Percentiles rank a stretch among this genome's conserved stretches.
phyloP scores from a whole-genome alignment of 768 basidiomycete species.

The Amanita rubescens region DNA sequence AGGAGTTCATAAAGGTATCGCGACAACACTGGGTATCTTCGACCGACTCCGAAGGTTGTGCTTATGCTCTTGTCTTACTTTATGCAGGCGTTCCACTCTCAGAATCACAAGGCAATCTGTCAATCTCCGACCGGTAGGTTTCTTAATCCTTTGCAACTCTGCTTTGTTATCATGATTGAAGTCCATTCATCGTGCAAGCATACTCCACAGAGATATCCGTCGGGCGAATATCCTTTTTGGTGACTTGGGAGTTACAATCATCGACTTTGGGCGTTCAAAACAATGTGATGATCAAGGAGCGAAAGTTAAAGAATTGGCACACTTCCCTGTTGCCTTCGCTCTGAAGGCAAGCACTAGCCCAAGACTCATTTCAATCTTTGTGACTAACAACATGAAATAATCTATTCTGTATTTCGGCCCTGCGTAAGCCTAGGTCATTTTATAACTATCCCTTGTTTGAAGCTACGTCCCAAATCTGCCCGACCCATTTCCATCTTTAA shows the following conservation, averaged over 20 bases:
- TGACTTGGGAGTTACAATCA: constrained; percentile 14
- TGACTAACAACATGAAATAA: too few relatives aligned
- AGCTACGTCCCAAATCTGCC: too few relatives aligned
- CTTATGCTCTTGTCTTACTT: constrained; percentile 11
- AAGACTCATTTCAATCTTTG: too few relatives aligned
- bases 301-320: constrained; percentile 11
- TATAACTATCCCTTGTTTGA: too few relatives aligned
- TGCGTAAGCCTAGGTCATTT: too few relatives aligned
- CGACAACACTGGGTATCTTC: constrained; percentile 11
- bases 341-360: constrained; percentile 4
- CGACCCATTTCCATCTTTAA: background rate
- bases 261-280: constrained; percentile 13
- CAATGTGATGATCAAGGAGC: constrained; percentile 13
- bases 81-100: constrained; percentile 9
- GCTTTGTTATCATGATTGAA: constrained; percentile 11
- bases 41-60: constrained; percentile 13
- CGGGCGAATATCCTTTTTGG: constrained; percentile 12
- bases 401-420: too few relatives aligned
- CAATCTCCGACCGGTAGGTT: constrained; percentile 11
- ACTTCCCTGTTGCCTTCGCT: constrained; percentile 10
- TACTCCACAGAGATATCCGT: constrained; percentile 15
- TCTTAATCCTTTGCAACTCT: constrained; percentile 9
- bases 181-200: constrained; percentile 14
- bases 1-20: constrained; percentile 11
- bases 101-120: constrained; percentile 3